phyloP scores from a whole-genome alignment of 139 green algal species.

The Dunaliella primolecta region DNA sequence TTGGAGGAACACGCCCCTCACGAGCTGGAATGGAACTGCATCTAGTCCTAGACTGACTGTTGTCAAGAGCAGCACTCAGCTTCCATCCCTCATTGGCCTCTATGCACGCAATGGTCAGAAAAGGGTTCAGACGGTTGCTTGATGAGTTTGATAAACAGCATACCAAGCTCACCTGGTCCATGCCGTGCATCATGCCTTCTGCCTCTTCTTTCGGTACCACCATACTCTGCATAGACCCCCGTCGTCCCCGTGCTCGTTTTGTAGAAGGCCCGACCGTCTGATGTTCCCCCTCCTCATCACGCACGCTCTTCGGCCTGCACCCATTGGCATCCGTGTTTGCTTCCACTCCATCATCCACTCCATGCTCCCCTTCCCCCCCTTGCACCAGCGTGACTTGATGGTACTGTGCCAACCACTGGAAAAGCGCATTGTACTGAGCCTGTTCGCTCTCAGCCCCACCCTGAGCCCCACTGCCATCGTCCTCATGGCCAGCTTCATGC shows the following conservation, averaged over 20 bases:
- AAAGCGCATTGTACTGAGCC: constrained; percentile 14
- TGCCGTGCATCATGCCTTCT: neutral
- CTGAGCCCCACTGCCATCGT: neutral
- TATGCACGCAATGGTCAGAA: too few species aligned
- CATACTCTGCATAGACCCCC: neutral
- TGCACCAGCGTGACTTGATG: neutral
- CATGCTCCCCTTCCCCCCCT: neutral
- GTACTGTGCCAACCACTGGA: constrained; percentile 7
- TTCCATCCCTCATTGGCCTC: too few species aligned
- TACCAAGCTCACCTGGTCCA: neutral
- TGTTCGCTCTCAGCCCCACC: neutral
- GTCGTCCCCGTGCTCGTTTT: neutral
- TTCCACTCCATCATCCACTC: neutral
- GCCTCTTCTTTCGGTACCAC: neutral
- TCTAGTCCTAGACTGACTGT: too few species aligned
- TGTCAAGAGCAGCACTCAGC: too few species aligned
- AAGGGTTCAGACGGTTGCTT: too few species aligned
- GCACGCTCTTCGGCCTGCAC: neutral
- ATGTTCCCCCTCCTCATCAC: neutral
- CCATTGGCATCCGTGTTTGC: neutral
- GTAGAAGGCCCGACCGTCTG: neutral
- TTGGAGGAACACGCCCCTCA: too few species aligned
- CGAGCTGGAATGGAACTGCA: too few species aligned
- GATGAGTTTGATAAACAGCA: neutral
- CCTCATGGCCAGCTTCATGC: neutral